These are phyloP conservation scores for Apiotrichum siamense DNA, from an alignment of 1,284 basidiomycete species.

Conservation along the genomic window DNA sequence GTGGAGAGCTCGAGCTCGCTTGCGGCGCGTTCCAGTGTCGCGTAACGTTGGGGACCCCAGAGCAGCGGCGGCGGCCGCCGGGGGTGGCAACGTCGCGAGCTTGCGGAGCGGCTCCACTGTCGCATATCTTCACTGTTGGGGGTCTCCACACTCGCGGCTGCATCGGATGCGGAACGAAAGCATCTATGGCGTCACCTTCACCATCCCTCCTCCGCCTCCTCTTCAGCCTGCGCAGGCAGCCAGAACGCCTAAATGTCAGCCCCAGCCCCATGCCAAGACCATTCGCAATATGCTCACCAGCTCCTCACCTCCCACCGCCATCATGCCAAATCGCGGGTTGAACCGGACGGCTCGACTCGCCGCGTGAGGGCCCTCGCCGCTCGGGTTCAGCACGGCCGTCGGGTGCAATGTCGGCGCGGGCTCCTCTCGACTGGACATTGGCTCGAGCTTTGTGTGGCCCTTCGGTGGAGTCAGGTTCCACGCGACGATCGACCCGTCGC, in stretches of 20 bases:
- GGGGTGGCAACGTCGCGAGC: too few species aligned
- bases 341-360: constrained; percentile 76
- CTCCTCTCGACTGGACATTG: constrained; percentile 44
- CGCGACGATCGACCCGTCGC: constrained; percentile 68
- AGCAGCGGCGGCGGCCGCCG: too few species aligned
- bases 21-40: too few species aligned
- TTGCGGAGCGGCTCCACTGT: too few species aligned
- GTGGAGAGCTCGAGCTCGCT: too few species aligned
- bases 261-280: too few species aligned
- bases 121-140: too few species aligned
- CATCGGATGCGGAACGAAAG: too few species aligned
- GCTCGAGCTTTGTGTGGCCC: constrained; percentile 6
- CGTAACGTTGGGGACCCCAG: too few species aligned
- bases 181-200: neutral
- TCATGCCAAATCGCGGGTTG: constrained; percentile 82
- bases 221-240: constrained; percentile 16
- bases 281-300: constrained; percentile 38
- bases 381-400: constrained; percentile 48
- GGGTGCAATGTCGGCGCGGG: constrained; percentile 56
- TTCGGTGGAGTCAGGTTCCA: constrained; percentile 61
- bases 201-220: constrained; percentile 12
- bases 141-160: too few species aligned
- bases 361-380: constrained; percentile 60
- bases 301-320: constrained; percentile 77
- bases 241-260: constrained; percentile 16